These are phyloP conservation scores for Suillus bovinus DNA, from an alignment of 768 basidiomycete genomes.

Conservation along the genomic window DNA sequence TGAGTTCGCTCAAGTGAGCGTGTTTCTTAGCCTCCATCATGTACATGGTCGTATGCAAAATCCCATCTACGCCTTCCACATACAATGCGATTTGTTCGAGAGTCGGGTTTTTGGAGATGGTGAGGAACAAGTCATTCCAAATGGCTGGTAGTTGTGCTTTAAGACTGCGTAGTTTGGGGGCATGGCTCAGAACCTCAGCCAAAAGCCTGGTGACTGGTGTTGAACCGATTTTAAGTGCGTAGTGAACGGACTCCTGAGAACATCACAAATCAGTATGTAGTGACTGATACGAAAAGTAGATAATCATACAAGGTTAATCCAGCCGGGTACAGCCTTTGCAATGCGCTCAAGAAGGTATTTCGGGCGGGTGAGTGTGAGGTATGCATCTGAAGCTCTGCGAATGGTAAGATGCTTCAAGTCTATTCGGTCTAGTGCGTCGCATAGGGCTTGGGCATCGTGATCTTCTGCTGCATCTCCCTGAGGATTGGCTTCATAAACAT, in stretches of 20 bases:
- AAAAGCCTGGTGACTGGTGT: conserved; percentile 26
- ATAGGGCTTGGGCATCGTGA: conserved; percentile 39
- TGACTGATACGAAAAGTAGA: conserved; percentile 5
- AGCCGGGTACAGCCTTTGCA: conserved; percentile 43
- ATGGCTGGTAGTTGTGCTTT: conserved; percentile 55
- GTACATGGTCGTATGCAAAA: conserved; percentile 54
- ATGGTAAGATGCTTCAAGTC: conserved; percentile 48
- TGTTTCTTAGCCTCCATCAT: conserved; percentile 57
- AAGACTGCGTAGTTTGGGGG: conserved; percentile 48
- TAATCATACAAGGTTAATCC: conserved; percentile 49
- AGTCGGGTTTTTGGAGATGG: conserved; percentile 47
- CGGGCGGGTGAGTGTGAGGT: conserved; percentile 54
- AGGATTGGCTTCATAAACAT: conserved; percentile 15
- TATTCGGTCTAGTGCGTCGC: conserved; percentile 40
- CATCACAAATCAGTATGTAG: conserved; percentile 8
- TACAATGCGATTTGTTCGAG: conserved; percentile 48
- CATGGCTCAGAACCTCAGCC: conserved; percentile 39
- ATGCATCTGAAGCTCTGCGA: conserved; percentile 50
- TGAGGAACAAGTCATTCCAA: conserved; percentile 57
- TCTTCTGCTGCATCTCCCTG: conserved; percentile 14
- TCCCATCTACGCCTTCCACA: conserved; percentile 29
- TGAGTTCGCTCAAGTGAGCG: conserved; percentile 50
- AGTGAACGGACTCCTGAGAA: conserved; percentile 49
- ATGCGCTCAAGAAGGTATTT: conserved; percentile 46
- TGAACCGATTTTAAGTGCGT: conserved; percentile 58